Percentiles rank a stretch among this genome's conserved stretches.
Evolutionary conservation across 805 yeast genomes (phyloP).

Genomic region (Cyberlindnera americana): DNA sequence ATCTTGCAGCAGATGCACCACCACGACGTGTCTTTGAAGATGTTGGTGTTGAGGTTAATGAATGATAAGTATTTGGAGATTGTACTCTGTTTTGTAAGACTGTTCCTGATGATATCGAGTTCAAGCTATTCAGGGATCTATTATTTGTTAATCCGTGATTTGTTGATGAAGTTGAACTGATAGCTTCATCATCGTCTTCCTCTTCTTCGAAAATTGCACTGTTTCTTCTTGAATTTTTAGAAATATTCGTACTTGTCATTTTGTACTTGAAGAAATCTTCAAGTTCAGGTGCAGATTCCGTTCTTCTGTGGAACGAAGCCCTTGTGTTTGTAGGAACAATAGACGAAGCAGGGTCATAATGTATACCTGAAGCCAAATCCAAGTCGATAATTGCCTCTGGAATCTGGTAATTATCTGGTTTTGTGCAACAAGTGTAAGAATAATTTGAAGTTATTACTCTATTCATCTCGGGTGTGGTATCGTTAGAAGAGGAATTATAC

Average conservation of each 20-base stretch:
- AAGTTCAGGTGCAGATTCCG: slow-evolving; percentile 56
- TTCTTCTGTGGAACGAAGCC: slow-evolving; percentile 40
- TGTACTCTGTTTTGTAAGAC: slow-evolving; percentile 1
- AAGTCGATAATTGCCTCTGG: slow-evolving; percentile 57
- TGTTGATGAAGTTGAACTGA: slow-evolving; percentile 20
- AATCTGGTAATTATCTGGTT: slow-evolving; percentile 29
- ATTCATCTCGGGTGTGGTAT: slow-evolving; percentile 26
- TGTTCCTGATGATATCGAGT: slow-evolving; percentile 9
- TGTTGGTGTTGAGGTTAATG: slow-evolving; percentile 30
- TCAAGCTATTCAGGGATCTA: slow-evolving; percentile 22
- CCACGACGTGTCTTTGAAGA: slow-evolving; percentile 24
- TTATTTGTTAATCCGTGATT: slow-evolving; percentile 14
- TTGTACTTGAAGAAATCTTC: slow-evolving; percentile 30
- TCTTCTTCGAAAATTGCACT: slow-evolving; percentile 33
- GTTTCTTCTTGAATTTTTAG: slow-evolving; percentile 21
- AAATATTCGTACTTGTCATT: slow-evolving; percentile 7
- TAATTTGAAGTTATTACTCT: slow-evolving; percentile 12
- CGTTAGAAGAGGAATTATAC: slow-evolving; percentile 22
- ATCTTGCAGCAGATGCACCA: slow-evolving; percentile 46
- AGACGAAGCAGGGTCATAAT: slow-evolving; percentile 27
- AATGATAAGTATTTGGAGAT: slow-evolving; percentile 11
- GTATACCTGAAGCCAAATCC: slow-evolving; percentile 46
- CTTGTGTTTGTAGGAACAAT: slow-evolving; percentile 28
- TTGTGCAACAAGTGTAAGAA: slow-evolving; percentile 13
- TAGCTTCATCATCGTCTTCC: slow-evolving; percentile 25